Conservation (phyloP, 176 grass and related monocot species). For the Raddia guianensis region DNA sequence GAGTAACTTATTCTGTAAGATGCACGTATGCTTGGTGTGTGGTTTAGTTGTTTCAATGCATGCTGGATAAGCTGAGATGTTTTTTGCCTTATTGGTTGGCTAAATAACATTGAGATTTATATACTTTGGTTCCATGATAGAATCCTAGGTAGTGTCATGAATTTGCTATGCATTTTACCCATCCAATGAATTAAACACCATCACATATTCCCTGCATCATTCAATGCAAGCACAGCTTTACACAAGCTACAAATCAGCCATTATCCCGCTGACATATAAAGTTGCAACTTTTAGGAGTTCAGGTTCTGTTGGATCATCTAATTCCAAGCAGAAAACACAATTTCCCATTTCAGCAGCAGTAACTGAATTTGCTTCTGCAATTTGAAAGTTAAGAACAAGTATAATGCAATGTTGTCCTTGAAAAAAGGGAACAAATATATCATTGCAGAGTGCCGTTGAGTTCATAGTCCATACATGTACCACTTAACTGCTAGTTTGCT, state of each 20-base stretch:
- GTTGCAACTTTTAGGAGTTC: background rate
- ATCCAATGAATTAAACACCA: background rate
- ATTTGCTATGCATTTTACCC: background rate
- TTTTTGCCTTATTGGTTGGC: background rate
- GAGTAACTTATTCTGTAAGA: slow-evolving; percentile 11
- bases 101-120: background rate
- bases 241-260: background rate
- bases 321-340: background rate
- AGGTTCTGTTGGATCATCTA: slow-evolving; percentile 5
- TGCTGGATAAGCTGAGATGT: background rate
- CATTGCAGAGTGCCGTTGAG: background rate
- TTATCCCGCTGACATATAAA: background rate
- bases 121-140: background rate
- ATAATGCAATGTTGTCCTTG: background rate
- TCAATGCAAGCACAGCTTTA: background rate
- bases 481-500: background rate
- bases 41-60: slow-evolving; percentile 11
- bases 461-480: background rate
- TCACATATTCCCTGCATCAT: background rate
- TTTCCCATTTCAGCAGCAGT: background rate
- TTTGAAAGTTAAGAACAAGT: background rate
- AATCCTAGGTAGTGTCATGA: background rate
- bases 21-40: background rate
- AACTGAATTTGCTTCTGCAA: background rate
- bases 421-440: background rate